Evolutionary conservation across 2,329 filamentous ascomycete genomes (phyloP), one percentile per base, ranked within the genome.

Genomic region (Neofusicoccum umdonicola): DNA sequence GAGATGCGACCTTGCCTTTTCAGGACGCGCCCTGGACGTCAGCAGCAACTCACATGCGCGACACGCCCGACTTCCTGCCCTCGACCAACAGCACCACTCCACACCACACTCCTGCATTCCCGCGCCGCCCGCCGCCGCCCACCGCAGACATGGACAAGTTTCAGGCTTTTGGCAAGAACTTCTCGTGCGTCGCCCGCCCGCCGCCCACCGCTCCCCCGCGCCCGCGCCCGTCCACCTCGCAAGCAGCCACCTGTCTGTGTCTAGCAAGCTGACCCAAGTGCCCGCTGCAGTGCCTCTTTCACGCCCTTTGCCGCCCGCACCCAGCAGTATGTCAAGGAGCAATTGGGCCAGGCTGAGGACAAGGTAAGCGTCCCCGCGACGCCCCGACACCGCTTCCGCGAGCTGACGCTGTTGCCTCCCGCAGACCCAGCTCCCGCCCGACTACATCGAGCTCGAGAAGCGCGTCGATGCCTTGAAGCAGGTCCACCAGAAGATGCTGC

Each of bases 361-460:
- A 97, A 95, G 89, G 91, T 93, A 71, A 65, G 72, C 42, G 56
- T 12, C 19, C 63, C 44, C 66, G 35, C 51, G 17, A 19, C 41
- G 11, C 31, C 17, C 19, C 22, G 22, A 3, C 39, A 13, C 27
- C 39, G 22, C 7, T 42, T 19, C 27, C n/a, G 31, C 15, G n/a
- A 47, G 54, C 52, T 22, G 13, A 62, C 39, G 37, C 22, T 41
- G 39, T 34, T 27, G 44, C 41, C 19, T n/a, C 35, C 50, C n/a
- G 37, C 67, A 96, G 92, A 99, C 95, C 68, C 90, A 98, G 82
- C 91, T 99, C 48, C 95, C 95, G 51, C 90, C 93, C 71, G 95
- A 98, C 81, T 99, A 99, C 81, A 91, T 97, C 77, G 93, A 98
- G 80, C 90, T 99, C 67, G 95, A 99, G 87, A 97, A 97, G 87